Base-by-base conservation (phyloP, 176 grass and related monocot genomes). In the Oryza meyeriana region DNA sequence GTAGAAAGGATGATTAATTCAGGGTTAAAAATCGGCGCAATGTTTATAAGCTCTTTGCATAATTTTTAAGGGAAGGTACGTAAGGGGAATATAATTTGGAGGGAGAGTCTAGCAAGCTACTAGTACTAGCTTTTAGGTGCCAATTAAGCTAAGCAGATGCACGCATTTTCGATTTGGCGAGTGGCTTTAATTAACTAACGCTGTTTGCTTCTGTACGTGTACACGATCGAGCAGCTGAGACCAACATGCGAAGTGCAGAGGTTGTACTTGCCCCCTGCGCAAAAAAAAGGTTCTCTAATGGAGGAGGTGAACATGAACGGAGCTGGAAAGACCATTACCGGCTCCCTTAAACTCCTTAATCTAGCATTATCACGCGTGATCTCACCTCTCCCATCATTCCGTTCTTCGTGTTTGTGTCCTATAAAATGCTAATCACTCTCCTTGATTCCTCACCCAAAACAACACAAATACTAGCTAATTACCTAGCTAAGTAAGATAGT, bases 311-410 rank as follows among this genome's bases (percentile, higher is more conserved):
- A 34, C 22, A 48, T 48, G 45, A 16, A 24, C n/a, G 8, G 66
- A 82, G 66, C 88, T 80, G 75, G 82, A 94, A 94, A 88, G 87
- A 61, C 58, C 82, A 36, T 84, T 87, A 86, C 74, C 86, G 77
- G 65, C 87, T 84, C 77, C 70, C 67, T 79, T 80, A 74, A 87
- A n/a, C 74, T 48, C 29, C 44, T 40, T 74, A 71, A 80, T 44
- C 44, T 64, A 81, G 8, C 55, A 38, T 79, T 48, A 76, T 67
- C 69, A 39, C 24, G 30, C 35, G 26, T 48, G 66, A 59, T 59
- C 27, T 50, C 79, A 81, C 4, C 79, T 88, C 63, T 20, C 22
- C 61, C 17, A 61, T 64, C 52, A 13, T 64, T 83, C n/a, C 36
- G 1, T 64, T 25, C 55, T 40, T 1, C 52, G 40, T 30, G 35